Conservation (phyloP, 2,329 filamentous ascomycete genomes). For the Zarea fungicola region DNA sequence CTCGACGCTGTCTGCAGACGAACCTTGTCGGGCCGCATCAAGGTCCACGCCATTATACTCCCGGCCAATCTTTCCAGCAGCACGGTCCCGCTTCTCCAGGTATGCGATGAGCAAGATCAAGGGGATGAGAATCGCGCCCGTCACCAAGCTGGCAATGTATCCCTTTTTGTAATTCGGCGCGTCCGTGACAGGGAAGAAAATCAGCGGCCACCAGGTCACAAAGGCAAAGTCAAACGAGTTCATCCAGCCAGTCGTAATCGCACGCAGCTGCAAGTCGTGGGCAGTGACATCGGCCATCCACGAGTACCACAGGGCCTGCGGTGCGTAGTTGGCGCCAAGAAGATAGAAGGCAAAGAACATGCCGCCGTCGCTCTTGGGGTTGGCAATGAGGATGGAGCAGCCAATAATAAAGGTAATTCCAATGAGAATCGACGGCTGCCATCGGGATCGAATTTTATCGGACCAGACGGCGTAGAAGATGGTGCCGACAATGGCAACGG, state of each 20-base stretch:
- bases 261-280: constrained; percentile 35
- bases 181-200: constrained; percentile 36
- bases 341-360: constrained; percentile 41
- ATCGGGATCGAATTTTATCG: constrained; percentile 37
- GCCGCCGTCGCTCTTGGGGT: constrained; percentile 27
- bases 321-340: constrained; percentile 39
- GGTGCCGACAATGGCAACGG: constrained; percentile 36
- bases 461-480: constrained; percentile 35
- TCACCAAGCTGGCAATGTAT: constrained; percentile 35
- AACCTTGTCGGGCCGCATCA: background rate
- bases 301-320: constrained; percentile 41
- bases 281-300: constrained; percentile 41
- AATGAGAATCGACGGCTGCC: constrained; percentile 38
- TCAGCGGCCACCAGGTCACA: constrained; percentile 35
- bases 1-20: background rate
- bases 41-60: constrained; percentile 12
- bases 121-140: constrained; percentile 30
- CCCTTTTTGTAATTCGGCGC: constrained; percentile 34
- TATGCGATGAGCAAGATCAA: constrained; percentile 32
- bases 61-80: constrained; percentile 23
- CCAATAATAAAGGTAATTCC: constrained; percentile 37
- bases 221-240: constrained; percentile 39
- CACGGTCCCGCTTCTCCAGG: constrained; percentile 26
- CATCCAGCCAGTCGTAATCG: constrained; percentile 40
- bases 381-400: constrained; percentile 31